Conservation (phyloP, 164 flowering plant genomes). For the Liriodendron chinense region DNA sequence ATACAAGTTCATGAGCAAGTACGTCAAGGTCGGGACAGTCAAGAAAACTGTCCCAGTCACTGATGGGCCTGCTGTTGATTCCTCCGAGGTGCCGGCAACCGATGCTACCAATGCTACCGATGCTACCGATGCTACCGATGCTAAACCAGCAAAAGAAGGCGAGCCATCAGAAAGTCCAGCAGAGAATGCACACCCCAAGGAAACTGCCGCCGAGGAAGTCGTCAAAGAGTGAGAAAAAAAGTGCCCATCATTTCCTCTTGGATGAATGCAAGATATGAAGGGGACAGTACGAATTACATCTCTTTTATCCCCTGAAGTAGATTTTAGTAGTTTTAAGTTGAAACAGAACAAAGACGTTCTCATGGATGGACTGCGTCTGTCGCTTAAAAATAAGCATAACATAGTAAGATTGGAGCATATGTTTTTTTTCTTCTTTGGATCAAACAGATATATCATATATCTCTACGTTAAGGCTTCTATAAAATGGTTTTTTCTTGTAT, state of each 20-base stretch:
- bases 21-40: slow-evolving; percentile 82
- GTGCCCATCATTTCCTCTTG: background rate
- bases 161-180: slow-evolving; percentile 18
- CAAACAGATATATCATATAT: too few relatives aligned
- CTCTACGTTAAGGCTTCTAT: too few relatives aligned
- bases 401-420: too few relatives aligned
- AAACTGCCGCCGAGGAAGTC: slow-evolving; percentile 4
- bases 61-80: slow-evolving; percentile 30
- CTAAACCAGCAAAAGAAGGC: slow-evolving; percentile 24
- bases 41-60: slow-evolving; percentile 37
- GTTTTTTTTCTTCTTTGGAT: too few relatives aligned
- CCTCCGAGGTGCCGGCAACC: slow-evolving; percentile 19
- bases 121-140: too few relatives aligned
- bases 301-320: too few relatives aligned
- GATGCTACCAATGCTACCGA: too few relatives aligned
- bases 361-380: too few relatives aligned
- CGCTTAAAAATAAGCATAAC: too few relatives aligned
- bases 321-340: too few relatives aligned
- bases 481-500: too few relatives aligned
- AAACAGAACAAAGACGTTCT: too few relatives aligned
- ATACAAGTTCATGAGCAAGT: slow-evolving; percentile 94
- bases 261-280: background rate
- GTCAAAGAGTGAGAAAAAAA: background rate
- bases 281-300: background rate
- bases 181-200: slow-evolving; percentile 15